A percentile compares a stretch with the other conserved stretches of the same genome.
Conservation (phyloP, 1,139 yeast genomes). For the Kurtzmaniella quercitrusa region DNA sequence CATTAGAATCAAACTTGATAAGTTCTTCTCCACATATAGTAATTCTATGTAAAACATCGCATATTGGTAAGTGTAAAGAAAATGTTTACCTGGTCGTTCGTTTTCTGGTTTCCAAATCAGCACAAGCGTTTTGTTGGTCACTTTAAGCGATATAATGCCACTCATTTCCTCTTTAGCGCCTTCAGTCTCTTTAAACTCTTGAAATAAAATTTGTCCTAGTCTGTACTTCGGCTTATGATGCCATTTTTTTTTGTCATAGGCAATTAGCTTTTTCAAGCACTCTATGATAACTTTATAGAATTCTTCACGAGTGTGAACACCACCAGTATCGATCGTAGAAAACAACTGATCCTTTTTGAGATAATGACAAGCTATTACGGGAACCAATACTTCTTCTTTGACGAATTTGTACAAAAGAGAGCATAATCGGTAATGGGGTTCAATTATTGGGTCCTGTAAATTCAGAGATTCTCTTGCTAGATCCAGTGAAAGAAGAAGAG, state of each 20-base stretch:
- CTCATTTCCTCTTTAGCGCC: constrained; percentile 65
- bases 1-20: constrained; percentile 54
- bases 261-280: constrained; percentile 34
- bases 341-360: constrained; percentile 22
- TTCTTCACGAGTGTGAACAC: constrained; percentile 24
- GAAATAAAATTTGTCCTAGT: constrained; percentile 59
- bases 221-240: constrained; percentile 82
- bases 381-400: constrained; percentile 25
- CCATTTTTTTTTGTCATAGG: constrained; percentile 81
- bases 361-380: constrained; percentile 31
- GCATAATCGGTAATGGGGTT: constrained; percentile 69
- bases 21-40: constrained; percentile 50
- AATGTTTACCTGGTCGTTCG: constrained; percentile 93
- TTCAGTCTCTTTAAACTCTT: constrained; percentile 47
- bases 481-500: constrained; percentile 37
- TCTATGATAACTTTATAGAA: constrained; percentile 21
- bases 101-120: constrained; percentile 91
- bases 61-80: constrained; percentile 70
- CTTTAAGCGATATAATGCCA: constrained; percentile 58
- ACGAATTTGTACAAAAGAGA: constrained; percentile 58
- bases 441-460: constrained; percentile 56
- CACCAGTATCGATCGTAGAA: background rate
- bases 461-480: constrained; percentile 37
- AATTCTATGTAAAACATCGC: constrained; percentile 59
- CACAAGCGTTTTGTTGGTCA: constrained; percentile 67